Evolutionary conservation across 2,329 filamentous ascomycete species (phyloP).

Genomic region (Venturia nashicola): DNA sequence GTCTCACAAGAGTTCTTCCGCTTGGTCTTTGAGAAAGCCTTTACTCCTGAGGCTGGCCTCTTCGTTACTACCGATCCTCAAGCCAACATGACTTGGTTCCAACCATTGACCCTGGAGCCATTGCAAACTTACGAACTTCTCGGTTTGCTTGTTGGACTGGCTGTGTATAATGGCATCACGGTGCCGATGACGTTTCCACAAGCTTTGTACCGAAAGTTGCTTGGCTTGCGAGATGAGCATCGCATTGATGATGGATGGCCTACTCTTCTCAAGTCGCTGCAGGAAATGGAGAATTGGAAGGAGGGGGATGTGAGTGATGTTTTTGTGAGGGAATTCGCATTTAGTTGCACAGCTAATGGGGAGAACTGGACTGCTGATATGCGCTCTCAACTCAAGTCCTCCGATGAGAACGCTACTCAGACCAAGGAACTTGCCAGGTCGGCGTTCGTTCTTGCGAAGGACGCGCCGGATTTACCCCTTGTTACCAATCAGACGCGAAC

Average conservation of each 20-base stretch:
- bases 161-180: constrained; percentile 85
- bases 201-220: constrained; percentile 69
- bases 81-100: constrained; percentile 79
- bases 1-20: constrained; percentile 96
- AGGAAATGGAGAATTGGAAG: constrained; percentile 62
- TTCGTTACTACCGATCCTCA: constrained; percentile 62
- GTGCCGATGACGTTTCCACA: constrained; percentile 81
- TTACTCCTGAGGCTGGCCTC: constrained; percentile 60
- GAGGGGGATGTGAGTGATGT: constrained; percentile 72
- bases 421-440: background rate
- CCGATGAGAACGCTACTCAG: background rate
- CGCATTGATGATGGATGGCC: constrained; percentile 39
- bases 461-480: constrained; percentile 39
- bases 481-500: constrained; percentile 72
- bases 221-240: constrained; percentile 53
- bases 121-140: constrained; percentile 85
- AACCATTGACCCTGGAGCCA: constrained; percentile 67
- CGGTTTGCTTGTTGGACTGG: constrained; percentile 76
- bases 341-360: constrained; percentile 54
- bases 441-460: background rate
- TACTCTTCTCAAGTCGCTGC: constrained; percentile 62
- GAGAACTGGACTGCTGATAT: constrained; percentile 43
- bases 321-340: constrained; percentile 77
- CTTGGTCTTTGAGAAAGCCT: constrained; percentile 64
- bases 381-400: constrained; percentile 17